These are phyloP conservation scores for Gleditsia sinensis DNA, from an alignment of 306 rosid species.

Conservation along the genomic window DNA sequence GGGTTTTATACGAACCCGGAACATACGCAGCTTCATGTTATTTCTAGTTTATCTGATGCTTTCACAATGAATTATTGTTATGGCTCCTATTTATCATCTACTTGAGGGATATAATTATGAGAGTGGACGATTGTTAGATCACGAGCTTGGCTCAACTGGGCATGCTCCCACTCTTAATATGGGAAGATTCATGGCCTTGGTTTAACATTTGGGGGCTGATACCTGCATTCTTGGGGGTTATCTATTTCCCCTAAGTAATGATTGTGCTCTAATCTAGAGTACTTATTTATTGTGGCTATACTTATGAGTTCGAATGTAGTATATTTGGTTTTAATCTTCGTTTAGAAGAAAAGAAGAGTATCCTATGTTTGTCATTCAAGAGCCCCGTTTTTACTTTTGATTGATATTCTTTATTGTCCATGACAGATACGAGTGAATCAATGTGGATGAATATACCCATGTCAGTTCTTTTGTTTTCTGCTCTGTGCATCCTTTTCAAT, in stretches of 20 bases:
- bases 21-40: background rate
- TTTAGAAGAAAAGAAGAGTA: conserved; percentile 4
- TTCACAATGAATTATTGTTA: background rate
- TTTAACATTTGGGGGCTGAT: too few relatives aligned
- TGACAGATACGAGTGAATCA: conserved; percentile 89
- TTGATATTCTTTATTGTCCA: background rate
- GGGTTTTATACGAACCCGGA: background rate
- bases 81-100: background rate
- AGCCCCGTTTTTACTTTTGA: background rate
- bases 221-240: too few relatives aligned
- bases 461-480: conserved; percentile 70
- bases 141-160: too few relatives aligned
- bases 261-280: background rate
- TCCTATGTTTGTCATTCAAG: background rate
- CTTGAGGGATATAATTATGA: background rate
- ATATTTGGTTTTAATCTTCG: background rate
- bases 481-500: conserved; percentile 65
- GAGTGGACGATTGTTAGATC: too few relatives aligned
- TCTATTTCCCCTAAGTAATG: background rate
- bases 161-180: too few relatives aligned
- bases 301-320: conserved; percentile 10
- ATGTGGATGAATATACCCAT: conserved; percentile 95
- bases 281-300: conserved; percentile 9
- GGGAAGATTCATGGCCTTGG: too few relatives aligned
- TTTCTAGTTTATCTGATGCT: background rate